Evolutionary conservation across 768 basidiomycete species (phyloP), one percentile per base, ranked within the genome.

Genomic region (Fomitopsis pulvina): DNA sequence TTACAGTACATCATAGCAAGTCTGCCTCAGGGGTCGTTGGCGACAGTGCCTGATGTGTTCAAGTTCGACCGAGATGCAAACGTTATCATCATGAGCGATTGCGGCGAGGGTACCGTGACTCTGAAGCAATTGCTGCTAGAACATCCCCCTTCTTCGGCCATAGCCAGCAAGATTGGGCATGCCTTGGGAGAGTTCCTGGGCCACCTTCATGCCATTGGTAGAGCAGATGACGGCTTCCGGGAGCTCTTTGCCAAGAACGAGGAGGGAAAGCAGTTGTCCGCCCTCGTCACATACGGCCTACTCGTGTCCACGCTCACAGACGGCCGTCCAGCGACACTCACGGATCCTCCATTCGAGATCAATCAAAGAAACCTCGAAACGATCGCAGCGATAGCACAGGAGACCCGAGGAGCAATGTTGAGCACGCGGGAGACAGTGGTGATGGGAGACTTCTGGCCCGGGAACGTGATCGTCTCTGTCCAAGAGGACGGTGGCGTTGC

Each of bases 381-480:
- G 28, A 61, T 76, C 28, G 63, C 59, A 7, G 63, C 55, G 41
- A 27, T 76, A 24, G 68, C 64, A 8, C 55, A 61, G 32, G 62
- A 54, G 40, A 66, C 62, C 48, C 52, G 58, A 9, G 40, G 57
- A 21, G 63, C 54, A n/a, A 72, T 77, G 28, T 40, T 51, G 22
- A 60, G 60, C 22, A 60, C 60, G 25, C 50, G 58, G 29, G 68
- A 70, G 41, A 57, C 65, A 10, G 41, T 66, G 51, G 67, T 64
- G n/a, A 79, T 79, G 78, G 85, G 85, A 0, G 85, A 87, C 61
- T 81, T 86, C 56, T 87, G 85, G 83, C 76, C 85, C 1, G 85
- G 83, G 0, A 86, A 87, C 57, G 54, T 86, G 41, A 67, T 84
- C 52, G 56, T 84, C n/a, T 61, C 56, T 10, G 59, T 30, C 72